Base-by-base conservation (phyloP, 1,139 yeast species). In the Kazachstania sp. region DNA sequence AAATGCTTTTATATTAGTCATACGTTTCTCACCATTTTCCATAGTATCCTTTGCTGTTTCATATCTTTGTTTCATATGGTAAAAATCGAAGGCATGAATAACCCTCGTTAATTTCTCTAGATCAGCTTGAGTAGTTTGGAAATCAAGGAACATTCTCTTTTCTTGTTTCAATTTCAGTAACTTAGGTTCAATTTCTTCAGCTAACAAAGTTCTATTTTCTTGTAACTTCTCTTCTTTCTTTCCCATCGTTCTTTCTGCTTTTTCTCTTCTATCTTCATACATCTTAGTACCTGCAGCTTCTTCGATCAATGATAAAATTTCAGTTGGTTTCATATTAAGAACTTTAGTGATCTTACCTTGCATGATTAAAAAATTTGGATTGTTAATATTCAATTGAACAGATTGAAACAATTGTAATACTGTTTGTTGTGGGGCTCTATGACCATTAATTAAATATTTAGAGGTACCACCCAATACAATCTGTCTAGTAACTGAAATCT, bases 221-320 rank as follows among this genome's bases (percentile, higher is more conserved):
- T 74, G 78, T 44, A 92, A 74, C 57, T 88, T 88, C 19, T 84
- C 77, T 56, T 92, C 96, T 62, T 92, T 92, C 66, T 88, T 90
- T 0, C 83, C 78, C 86, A 92, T 87, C 1, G 95, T 87, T 61
- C 86, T 82, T 60, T 86, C 83, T 0, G 97, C 97, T 63, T 86
- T 86, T 51, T 86, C 95, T 57, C 92, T 82, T 51, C 96, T 78
- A 54, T 88, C 95, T 64, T 92, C 98, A 63, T 87, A 94, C 73
- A 94, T 86, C 53, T 95, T 78, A 0, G 98, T 94, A 7, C 99
- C 98, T 0, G 98, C 96, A 0, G 98, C 98, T 68, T 94, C 99
- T 68, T 92, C 98, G 51, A 94, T 88, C 56, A 92, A 73, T 3
- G 96, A 82, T 56, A 94, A 69, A 34, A 90, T 86, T 64, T 94